phyloP scores from a whole-genome alignment of 2,329 filamentous ascomycete species.

The Herpotrichia juniperi region DNA sequence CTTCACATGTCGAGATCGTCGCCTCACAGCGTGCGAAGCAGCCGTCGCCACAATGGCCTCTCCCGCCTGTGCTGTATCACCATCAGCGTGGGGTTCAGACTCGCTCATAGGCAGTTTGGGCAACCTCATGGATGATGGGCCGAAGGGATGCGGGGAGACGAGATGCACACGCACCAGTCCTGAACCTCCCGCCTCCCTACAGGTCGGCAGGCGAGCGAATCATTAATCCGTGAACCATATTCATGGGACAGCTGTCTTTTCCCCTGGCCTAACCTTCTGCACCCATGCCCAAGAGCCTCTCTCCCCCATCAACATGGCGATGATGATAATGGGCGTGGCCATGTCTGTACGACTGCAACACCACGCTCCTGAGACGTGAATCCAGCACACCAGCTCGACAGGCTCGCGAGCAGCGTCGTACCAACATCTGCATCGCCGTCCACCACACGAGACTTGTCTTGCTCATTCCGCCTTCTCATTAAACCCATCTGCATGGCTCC shows the following conservation, averaged over 20 bases:
- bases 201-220: neutral
- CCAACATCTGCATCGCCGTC: neutral
- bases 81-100: constrained; percentile 14
- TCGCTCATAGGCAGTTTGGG: too few relatives aligned
- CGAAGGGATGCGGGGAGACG: constrained; percentile 1
- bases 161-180: neutral
- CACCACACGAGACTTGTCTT: neutral
- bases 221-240: neutral
- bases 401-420: neutral
- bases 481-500: constrained; percentile 9
- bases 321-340: neutral
- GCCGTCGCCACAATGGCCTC: neutral
- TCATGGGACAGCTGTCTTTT: neutral
- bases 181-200: neutral
- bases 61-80: constrained; percentile 4
- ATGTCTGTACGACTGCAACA: neutral
- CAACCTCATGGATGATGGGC: too few relatives aligned
- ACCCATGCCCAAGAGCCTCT: neutral
- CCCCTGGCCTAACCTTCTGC: constrained; percentile 1
- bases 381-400: neutral
- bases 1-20: too few relatives aligned
- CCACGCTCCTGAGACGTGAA: too few relatives aligned
- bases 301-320: neutral
- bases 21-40: neutral
- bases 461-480: constrained; percentile 7